phyloP scores from a whole-genome alignment of 2,329 filamentous ascomycete genomes.

The Pseudogymnoascus sp. region DNA sequence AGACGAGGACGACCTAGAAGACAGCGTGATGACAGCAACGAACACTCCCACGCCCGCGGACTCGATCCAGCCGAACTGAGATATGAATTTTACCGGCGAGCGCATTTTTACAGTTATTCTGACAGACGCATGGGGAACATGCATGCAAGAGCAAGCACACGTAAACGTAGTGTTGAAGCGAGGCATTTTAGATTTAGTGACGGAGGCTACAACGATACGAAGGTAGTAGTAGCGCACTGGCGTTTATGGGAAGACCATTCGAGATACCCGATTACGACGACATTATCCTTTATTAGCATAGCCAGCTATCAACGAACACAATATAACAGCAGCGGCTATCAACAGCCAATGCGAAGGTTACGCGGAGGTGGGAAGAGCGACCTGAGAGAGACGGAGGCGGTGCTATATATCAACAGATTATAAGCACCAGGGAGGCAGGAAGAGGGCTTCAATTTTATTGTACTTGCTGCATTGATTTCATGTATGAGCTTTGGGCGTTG shows the following conservation, averaged over 20 bases:
- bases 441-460: neutral
- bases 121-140: neutral
- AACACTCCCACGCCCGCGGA: neutral
- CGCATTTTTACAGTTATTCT: neutral
- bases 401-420: neutral
- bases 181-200: constrained; percentile 3
- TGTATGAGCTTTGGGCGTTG: neutral
- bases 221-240: neutral
- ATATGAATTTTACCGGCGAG: neutral
- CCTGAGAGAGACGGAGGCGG: neutral
- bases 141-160: neutral
- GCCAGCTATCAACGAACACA: neutral
- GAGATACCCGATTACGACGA: constrained; percentile 7
- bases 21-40: neutral
- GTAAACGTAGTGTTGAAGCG: neutral
- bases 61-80: neutral
- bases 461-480: constrained; percentile 1
- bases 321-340: neutral
- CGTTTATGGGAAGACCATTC: constrained; percentile 1
- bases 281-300: neutral
- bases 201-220: neutral
- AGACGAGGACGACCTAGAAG: neutral
- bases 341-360: neutral
- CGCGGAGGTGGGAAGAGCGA: neutral
- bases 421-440: neutral